A percentile compares a stretch with the other conserved stretches of the same genome.
Conservation (phyloP, 176 grass and related monocot species). For the Oryza longistaminata region DNA sequence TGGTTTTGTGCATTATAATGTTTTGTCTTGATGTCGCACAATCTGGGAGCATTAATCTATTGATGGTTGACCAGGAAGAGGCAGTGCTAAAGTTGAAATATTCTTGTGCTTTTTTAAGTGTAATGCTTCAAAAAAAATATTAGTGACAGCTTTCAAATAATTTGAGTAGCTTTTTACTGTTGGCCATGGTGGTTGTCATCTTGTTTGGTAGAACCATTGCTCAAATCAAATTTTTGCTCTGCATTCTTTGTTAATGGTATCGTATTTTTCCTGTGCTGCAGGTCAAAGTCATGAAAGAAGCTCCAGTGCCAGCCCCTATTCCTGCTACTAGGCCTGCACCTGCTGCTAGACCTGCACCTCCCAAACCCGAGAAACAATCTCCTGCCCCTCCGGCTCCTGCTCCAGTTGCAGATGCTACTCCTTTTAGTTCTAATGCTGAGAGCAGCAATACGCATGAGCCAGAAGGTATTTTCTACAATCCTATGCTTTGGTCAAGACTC, state of each 20-base stretch:
- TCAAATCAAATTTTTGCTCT: background rate
- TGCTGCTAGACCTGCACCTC: constrained; percentile 43
- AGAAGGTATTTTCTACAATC: constrained; percentile 62
- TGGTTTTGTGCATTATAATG: background rate
- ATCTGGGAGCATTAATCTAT: background rate
- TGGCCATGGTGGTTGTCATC: background rate
- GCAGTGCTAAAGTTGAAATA: background rate
- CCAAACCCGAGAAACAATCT: constrained; percentile 56
- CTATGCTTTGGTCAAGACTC: background rate
- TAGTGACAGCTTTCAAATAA: background rate
- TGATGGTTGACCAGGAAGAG: background rate
- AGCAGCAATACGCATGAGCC: constrained; percentile 57
- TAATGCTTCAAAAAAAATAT: background rate
- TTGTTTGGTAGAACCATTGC: background rate
- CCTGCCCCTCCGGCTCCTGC: constrained; percentile 20
- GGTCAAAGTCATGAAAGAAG: constrained; percentile 76
- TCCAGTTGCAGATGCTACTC: constrained; percentile 41
- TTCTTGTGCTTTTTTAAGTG: background rate
- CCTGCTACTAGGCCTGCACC: constrained; percentile 41
- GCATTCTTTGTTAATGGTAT: constrained; percentile 22
- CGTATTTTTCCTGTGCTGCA: constrained; percentile 34
- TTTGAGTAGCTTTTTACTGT: background rate
- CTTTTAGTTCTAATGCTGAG: constrained; percentile 58
- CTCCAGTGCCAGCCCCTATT: constrained; percentile 29
- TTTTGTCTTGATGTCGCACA: background rate